Conservation (phyloP, 1,139 yeast species). For the Blastobotrys apis region DNA sequence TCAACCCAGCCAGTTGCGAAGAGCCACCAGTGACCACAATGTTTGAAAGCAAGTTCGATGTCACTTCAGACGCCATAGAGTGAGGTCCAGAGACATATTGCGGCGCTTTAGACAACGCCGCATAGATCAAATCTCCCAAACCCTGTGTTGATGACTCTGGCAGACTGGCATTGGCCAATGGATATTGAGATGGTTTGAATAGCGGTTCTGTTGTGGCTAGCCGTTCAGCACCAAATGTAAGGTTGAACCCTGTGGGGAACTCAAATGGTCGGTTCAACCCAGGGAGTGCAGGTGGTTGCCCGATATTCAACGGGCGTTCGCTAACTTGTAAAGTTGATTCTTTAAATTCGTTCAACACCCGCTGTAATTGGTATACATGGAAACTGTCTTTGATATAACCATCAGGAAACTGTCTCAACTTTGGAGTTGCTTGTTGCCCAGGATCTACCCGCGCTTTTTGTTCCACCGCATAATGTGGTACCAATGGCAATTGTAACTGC, state of each 20-base stretch:
- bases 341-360: conserved; percentile 55
- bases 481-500: conserved; percentile 27
- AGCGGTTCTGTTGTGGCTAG: conserved; percentile 71
- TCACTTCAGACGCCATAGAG: conserved; percentile 8
- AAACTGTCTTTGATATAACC: conserved; percentile 32
- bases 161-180: conserved; percentile 22
- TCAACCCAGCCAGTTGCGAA: conserved; percentile 75
- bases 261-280: conserved; percentile 58
- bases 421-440: conserved; percentile 40
- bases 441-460: conserved; percentile 31
- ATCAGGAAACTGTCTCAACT: conserved; percentile 31
- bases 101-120: conserved; percentile 13
- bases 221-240: conserved; percentile 62
- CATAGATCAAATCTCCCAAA: conserved; percentile 61
- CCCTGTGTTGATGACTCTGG: conserved; percentile 44
- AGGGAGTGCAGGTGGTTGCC: conserved; percentile 24
- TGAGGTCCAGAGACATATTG: conserved; percentile 6
- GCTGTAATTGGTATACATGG: conserved; percentile 35
- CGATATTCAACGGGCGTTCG: conserved; percentile 40
- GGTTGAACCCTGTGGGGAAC: conserved; percentile 68
- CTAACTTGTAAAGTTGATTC: conserved; percentile 54
- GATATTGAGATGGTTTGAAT: conserved; percentile 46
- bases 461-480: conserved; percentile 35
- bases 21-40: conserved; percentile 88
- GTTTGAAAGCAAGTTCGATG: conserved; percentile 67